Evolutionary conservation across 305 asterid genomes (phyloP).

Genomic region (Striga hermonthica): DNA sequence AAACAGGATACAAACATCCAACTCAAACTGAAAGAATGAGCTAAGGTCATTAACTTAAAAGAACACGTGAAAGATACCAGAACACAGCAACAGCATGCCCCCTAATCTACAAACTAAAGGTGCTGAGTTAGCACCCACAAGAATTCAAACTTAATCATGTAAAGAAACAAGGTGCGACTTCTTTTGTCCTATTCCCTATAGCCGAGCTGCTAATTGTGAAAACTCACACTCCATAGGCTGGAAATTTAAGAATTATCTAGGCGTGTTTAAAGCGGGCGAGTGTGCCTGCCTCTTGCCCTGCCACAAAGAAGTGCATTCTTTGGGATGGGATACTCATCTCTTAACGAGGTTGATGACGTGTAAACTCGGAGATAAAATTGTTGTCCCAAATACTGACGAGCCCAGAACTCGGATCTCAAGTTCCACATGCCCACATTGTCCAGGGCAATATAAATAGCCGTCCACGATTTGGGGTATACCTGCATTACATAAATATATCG

Average conservation of each 20-base stretch:
- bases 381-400: conserved; percentile 85
- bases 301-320: conserved; percentile 90
- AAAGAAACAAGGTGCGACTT: background rate
- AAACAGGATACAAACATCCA: conserved; percentile 31
- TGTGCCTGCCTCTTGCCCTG: conserved; percentile 71
- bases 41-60: conserved; percentile 42
- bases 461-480: conserved; percentile 96
- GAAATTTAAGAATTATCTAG: background rate
- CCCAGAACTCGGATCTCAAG: conserved; percentile 91
- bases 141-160: conserved; percentile 26
- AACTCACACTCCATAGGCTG: conserved; percentile 26
- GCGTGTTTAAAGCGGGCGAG: conserved; percentile 54
- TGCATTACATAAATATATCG: conserved; percentile 21
- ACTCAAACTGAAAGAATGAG: conserved; percentile 55
- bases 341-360: conserved; percentile 68
- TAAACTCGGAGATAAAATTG: conserved; percentile 79
- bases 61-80: conserved; percentile 14
- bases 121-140: no score
- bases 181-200: background rate
- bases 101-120: no score
- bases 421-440: conserved; percentile 99
- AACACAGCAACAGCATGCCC: background rate
- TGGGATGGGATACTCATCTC: conserved; percentile 92
- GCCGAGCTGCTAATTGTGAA: conserved; percentile 24
- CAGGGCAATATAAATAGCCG: conserved; percentile 74